Conservation (phyloP, 805 yeast species). For the Candida awuae region DNA sequence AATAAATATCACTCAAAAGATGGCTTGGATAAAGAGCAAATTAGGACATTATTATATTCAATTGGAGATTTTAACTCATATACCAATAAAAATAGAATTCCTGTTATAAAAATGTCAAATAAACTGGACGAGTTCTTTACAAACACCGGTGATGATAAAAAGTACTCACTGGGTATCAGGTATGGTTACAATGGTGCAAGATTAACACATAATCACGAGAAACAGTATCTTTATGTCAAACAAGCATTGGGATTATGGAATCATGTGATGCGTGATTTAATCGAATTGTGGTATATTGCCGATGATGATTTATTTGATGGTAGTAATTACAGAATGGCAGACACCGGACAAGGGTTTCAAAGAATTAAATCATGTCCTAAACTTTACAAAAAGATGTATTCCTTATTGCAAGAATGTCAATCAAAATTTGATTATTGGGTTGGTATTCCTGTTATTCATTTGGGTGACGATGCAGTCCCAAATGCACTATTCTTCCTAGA, state of each 20-base stretch:
- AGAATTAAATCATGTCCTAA: conserved; percentile 69
- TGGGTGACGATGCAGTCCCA: conserved; percentile 81
- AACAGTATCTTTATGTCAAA: conserved; percentile 66
- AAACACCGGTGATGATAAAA: conserved; percentile 20
- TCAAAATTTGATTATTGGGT: conserved; percentile 59
- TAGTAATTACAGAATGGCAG: conserved; percentile 46
- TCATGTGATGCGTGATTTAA: conserved; percentile 69
- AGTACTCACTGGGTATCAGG: conserved; percentile 51
- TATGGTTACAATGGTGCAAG: conserved; percentile 65
- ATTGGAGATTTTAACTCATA: conserved; percentile 75
- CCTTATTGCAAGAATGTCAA: conserved; percentile 59
- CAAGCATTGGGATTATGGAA: conserved; percentile 75
- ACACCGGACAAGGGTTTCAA: conserved; percentile 78
- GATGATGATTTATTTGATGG: conserved; percentile 62
- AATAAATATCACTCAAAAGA: conserved; percentile 35
- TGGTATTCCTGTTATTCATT: conserved; percentile 71
- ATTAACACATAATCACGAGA: conserved; percentile 62
- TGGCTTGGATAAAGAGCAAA: conserved; percentile 48
- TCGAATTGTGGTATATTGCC: conserved; percentile 67
- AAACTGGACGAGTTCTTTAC: conserved; percentile 42
- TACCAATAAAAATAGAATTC: conserved; percentile 57
- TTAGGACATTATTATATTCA: conserved; percentile 67
- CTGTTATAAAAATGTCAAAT: conserved; percentile 55
- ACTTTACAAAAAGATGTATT: conserved; percentile 62
- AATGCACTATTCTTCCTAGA: conserved; percentile 73